Evolutionary conservation across 768 basidiomycete genomes (phyloP), one percentile per base, ranked within the genome.

Genomic region (Psilocybe sp.): DNA sequence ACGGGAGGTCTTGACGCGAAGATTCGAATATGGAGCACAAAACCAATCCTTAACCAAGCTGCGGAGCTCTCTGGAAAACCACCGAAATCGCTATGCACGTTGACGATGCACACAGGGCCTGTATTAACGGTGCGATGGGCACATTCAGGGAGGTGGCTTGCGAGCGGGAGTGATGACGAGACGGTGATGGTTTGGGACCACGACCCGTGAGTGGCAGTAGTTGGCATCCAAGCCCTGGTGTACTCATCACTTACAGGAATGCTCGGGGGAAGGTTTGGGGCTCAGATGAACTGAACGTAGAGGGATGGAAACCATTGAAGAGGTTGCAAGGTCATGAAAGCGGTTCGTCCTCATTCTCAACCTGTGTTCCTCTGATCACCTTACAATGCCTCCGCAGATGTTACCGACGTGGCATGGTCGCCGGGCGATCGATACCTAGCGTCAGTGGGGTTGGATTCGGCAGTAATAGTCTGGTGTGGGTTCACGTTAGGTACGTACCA

Each of bases 141-240:
- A 10, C 84, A 94, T 68, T 91, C 89, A 9, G 97, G 97, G 9
- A 73, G 88, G 44, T 98, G 89, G 85, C 75, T 99, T 15, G 97
- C 97, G 4, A 95, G 91, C 61, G 97, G 97, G 16, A 92, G 93
- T 55, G 97, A 99, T 67, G 97, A 98, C 63, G 83, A 87, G 63
- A 89, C 95, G 56, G 84, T 97, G 28, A 90, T 98, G 86, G 84
- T 98, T 33, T 99, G 95, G 97, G 92, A 94, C 63, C 79, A 93
- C 42, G 94, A 97, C 69, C 92, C 91, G 93, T 97, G 64, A 73
- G 93, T 82, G 18, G 42, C 47, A 50, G 46, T 20, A 45, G n/a
- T 43, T 40, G 33, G 33, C 12, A 19, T 44, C 13, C 16, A 13
- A 36, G 31, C 47, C 37, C 48, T 47, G 40, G 11, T 40, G 43